These are phyloP conservation scores for Elsinoe batatas DNA, from an alignment of 2,329 filamentous ascomycete genomes.

Conservation along the genomic window DNA sequence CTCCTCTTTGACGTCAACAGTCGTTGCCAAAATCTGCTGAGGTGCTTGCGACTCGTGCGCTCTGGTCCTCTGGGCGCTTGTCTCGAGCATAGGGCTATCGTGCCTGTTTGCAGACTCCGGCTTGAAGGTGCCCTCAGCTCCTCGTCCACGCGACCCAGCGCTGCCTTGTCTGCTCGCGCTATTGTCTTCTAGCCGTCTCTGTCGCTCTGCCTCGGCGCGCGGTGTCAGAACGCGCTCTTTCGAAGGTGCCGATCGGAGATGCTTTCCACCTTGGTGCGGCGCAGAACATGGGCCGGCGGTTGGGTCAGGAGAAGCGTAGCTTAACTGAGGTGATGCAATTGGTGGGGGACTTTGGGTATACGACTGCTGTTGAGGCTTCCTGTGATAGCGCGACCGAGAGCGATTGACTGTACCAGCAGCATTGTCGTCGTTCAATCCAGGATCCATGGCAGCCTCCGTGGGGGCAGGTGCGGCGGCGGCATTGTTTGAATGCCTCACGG, in stretches of 20 bases:
- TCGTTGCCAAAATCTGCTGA: conserved; percentile 25
- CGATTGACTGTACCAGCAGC: conserved; percentile 13
- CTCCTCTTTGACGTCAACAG: conserved; percentile 20
- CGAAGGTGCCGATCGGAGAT: not conserved
- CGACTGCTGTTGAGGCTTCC: conserved; percentile 10
- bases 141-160: not conserved
- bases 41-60: conserved; percentile 15
- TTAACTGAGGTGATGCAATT: not conserved
- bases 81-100: conserved; percentile 11
- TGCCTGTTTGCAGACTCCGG: not conserved
- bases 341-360: conserved; percentile 1
- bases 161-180: conserved; percentile 11
- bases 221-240: conserved; percentile 5
- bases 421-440: conserved; percentile 12
- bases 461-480: conserved; percentile 13
- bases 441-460: not conserved
- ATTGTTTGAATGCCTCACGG: conserved; percentile 40
- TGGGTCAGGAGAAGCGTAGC: not conserved
- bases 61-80: not conserved
- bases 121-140: not conserved
- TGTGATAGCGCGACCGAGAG: conserved; percentile 18
- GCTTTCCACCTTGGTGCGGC: not conserved
- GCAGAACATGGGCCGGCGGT: not conserved
- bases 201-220: conserved; percentile 5
- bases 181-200: conserved; percentile 6